Evolutionary conservation across 768 basidiomycete genomes (phyloP).

Genomic region (Scleroderma bovista): DNA sequence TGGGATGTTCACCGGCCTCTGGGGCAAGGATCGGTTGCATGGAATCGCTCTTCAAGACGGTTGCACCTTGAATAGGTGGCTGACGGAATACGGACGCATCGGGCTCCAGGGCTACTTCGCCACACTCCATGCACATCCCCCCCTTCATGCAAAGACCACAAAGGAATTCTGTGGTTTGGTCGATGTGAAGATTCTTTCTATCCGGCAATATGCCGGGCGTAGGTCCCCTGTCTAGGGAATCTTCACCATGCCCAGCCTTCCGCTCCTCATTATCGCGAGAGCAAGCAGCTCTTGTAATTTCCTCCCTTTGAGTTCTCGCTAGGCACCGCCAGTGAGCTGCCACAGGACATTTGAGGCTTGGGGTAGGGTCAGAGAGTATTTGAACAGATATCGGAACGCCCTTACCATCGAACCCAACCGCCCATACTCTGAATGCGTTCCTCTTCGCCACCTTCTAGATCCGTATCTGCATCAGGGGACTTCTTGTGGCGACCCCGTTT

Average conservation of each 20-base stretch:
- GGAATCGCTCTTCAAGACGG: conserved; percentile 4
- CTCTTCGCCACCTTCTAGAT: conserved; percentile 45
- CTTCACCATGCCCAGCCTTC: conserved; percentile 25
- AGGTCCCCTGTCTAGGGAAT: conserved; percentile 15
- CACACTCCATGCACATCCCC: conserved; percentile 74
- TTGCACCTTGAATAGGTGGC: conserved; percentile 6
- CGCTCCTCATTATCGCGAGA: conserved; percentile 43
- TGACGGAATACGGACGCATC: conserved; percentile 29
- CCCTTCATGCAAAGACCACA: conserved; percentile 73
- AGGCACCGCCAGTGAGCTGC: conserved; percentile 76
- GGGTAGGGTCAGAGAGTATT: conserved; percentile 10
- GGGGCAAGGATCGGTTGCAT: background rate
- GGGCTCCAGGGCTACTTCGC: conserved; percentile 47
- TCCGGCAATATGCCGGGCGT: conserved; percentile 34
- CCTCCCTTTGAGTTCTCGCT: conserved; percentile 57
- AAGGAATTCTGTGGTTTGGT: conserved; percentile 73
- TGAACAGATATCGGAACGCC: conserved; percentile 2
- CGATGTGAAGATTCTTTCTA: conserved; percentile 39
- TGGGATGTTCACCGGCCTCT: conserved; percentile 34
- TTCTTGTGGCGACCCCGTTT: conserved; percentile 37
- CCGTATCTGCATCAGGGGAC: conserved; percentile 44
- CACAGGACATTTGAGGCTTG: conserved; percentile 73
- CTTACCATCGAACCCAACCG: conserved; percentile 83
- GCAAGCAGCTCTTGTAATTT: conserved; percentile 63
- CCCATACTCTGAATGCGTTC: conserved; percentile 49